phyloP scores from a whole-genome alignment of 257 asterid genomes.

The Fraxinus pennsylvanica region DNA sequence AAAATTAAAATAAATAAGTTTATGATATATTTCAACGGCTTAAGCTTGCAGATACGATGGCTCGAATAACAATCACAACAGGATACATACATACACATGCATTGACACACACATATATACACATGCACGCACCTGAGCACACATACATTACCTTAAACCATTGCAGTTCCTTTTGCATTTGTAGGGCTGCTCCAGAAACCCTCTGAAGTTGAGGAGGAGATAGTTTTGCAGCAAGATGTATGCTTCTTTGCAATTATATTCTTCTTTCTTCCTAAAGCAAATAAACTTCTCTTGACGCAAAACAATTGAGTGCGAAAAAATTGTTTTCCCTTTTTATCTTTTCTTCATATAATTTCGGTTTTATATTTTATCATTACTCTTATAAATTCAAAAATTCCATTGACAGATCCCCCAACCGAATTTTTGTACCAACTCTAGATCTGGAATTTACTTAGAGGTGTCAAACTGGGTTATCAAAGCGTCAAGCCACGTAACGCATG shows the following conservation, averaged over 20 bases:
- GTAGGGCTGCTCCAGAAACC: conserved; percentile 36
- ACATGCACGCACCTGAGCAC: no score
- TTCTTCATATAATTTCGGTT: no score
- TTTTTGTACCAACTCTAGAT: conserved; percentile 5
- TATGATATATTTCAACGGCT: background rate
- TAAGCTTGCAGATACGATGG: no score
- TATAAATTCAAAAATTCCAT: background rate
- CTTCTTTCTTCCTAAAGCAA: conserved; percentile 22
- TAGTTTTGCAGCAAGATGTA: conserved; percentile 36
- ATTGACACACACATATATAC: background rate
- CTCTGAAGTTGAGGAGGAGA: conserved; percentile 31
- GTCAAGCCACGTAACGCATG: conserved; percentile 13
- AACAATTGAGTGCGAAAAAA: no score
- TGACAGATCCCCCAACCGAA: conserved; percentile 36
- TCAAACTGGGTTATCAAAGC: background rate
- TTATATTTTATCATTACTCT: background rate
- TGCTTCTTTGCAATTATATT: conserved; percentile 30
- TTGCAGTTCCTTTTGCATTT: conserved; percentile 38
- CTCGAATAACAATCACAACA: no score
- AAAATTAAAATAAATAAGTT: no score
- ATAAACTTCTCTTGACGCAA: no score
- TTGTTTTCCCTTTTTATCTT: no score
- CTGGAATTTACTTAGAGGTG: conserved; percentile 5
- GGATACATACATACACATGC: no score
- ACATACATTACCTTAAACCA: conserved; percentile 28